Conservation (phyloP, 495 filamentous ascomycete genomes). For the Neohortaea acidophila region DNA sequence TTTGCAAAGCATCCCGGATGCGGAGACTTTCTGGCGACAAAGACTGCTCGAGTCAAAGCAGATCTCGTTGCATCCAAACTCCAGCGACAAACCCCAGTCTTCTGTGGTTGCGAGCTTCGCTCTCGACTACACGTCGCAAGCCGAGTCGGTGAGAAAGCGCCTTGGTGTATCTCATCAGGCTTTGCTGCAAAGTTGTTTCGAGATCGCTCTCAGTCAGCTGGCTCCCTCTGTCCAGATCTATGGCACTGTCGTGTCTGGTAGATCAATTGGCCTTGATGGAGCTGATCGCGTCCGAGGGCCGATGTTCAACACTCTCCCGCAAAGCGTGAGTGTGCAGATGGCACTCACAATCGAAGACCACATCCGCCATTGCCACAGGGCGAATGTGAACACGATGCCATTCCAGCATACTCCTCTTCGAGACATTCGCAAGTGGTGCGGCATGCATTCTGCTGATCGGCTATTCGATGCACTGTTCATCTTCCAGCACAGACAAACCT, state of each 20-base stretch:
- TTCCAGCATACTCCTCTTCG: slow-evolving; percentile 60
- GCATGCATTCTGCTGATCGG: slow-evolving; percentile 35
- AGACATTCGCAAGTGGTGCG: slow-evolving; percentile 56
- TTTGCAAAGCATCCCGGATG: slow-evolving; percentile 36
- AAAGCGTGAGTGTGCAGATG: slow-evolving; percentile 33
- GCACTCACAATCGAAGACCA: slow-evolving; percentile 37
- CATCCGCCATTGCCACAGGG: slow-evolving; percentile 41
- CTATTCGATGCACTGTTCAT: slow-evolving; percentile 79
- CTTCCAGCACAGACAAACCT: slow-evolving; percentile 44
- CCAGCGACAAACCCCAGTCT: not conserved
- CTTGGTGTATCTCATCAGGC: slow-evolving; percentile 63
- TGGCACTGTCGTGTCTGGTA: slow-evolving; percentile 56
- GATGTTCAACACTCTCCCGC: slow-evolving; percentile 81
- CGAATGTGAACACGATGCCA: slow-evolving; percentile 41
- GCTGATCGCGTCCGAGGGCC: slow-evolving; percentile 64
- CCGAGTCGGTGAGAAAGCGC: slow-evolving; percentile 32
- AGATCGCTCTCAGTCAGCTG: slow-evolving; percentile 35
- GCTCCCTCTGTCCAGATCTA: slow-evolving; percentile 32
- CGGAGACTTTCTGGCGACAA: slow-evolving; percentile 51
- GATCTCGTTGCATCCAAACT: slow-evolving; percentile 1
- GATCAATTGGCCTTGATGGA: slow-evolving; percentile 46
- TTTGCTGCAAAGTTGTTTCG: slow-evolving; percentile 56
- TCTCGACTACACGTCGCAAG: not conserved
- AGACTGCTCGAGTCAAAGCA: slow-evolving; percentile 30
- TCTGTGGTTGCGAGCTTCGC: not conserved